Evolutionary conservation across 768 basidiomycete genomes (phyloP).

Genomic region (Ephemerocybe angulata): DNA sequence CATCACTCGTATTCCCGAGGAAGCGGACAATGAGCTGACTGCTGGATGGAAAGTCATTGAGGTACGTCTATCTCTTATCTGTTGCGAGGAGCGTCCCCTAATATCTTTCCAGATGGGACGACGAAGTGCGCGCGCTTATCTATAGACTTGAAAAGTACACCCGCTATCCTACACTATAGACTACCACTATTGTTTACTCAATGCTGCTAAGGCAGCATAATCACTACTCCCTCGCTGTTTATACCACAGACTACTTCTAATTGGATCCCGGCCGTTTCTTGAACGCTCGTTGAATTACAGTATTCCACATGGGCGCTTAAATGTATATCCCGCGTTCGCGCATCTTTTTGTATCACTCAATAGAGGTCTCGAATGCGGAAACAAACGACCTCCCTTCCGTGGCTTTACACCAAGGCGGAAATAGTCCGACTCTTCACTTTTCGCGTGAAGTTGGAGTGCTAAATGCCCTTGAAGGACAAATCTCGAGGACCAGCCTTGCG

Average conservation of each 20-base stretch:
- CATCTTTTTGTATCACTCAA: too few species aligned
- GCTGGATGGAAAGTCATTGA: constrained; percentile 98
- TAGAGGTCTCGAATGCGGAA: too few species aligned
- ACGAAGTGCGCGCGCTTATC: constrained; percentile 44
- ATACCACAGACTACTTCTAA: constrained; percentile 8
- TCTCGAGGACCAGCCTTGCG: too few species aligned
- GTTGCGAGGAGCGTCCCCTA: neutral
- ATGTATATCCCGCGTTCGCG: too few species aligned
- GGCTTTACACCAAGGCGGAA: too few species aligned
- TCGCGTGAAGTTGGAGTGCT: too few species aligned
- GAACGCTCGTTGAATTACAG: constrained; percentile 2
- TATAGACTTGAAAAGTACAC: constrained; percentile 30
- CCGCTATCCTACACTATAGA: constrained; percentile 18
- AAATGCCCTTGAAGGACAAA: too few species aligned
- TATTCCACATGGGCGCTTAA: too few species aligned
- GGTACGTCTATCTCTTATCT: constrained; percentile 42
- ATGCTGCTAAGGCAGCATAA: constrained; percentile 26
- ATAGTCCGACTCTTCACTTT: too few species aligned
- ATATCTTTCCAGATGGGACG: constrained; percentile 35
- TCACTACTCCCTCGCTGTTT: constrained; percentile 14
- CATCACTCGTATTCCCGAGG: constrained; percentile 82
- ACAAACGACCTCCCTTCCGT: too few species aligned
- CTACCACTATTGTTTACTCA: constrained; percentile 12
- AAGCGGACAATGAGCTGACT: constrained; percentile 88
- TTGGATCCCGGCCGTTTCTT: constrained; percentile 2